phyloP scores from a whole-genome alignment of 2,329 filamentous ascomycete genomes.

The Chaetomium sp. region DNA sequence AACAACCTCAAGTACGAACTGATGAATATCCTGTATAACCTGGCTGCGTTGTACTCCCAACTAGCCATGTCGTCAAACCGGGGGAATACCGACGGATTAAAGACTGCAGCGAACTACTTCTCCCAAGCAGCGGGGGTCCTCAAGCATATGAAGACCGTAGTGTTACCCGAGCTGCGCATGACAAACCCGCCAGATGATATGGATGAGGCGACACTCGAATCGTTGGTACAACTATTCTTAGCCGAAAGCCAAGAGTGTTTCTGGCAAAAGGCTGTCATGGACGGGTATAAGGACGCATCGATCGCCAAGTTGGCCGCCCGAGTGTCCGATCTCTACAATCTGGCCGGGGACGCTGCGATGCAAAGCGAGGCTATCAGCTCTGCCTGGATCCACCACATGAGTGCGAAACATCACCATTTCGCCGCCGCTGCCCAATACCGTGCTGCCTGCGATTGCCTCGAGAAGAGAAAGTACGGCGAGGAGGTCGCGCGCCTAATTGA shows the following conservation, averaged over 20 bases:
- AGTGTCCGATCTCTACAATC: slow-evolving; percentile 84
- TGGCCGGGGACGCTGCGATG: slow-evolving; percentile 77
- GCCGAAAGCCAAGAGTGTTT: slow-evolving; percentile 96
- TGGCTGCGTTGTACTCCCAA: slow-evolving; percentile 89
- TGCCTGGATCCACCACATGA: slow-evolving; percentile 97
- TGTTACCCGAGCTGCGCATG: slow-evolving; percentile 76
- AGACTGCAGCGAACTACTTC: slow-evolving; percentile 83
- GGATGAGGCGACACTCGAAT: slow-evolving; percentile 81
- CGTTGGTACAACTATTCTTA: slow-evolving; percentile 74
- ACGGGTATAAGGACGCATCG: slow-evolving; percentile 82
- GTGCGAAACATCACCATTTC: slow-evolving; percentile 95
- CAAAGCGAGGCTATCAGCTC: slow-evolving; percentile 85
- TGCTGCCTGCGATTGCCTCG: slow-evolving; percentile 81
- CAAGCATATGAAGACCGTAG: slow-evolving; percentile 64
- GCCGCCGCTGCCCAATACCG: slow-evolving; percentile 91
- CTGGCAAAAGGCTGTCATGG: slow-evolving; percentile 95
- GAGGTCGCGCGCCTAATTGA: slow-evolving; percentile 84
- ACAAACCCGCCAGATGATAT: slow-evolving; percentile 88
- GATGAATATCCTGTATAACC: slow-evolving; percentile 87
- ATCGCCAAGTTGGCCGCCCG: slow-evolving; percentile 86
- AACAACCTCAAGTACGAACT: slow-evolving; percentile 75
- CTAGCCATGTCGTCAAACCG: slow-evolving; percentile 76
- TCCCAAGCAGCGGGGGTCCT: slow-evolving; percentile 81
- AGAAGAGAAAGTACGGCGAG: slow-evolving; percentile 92
- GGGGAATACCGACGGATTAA: slow-evolving; percentile 73